Conservation (phyloP, 2,329 filamentous ascomycete species). For the Epicoccum sorghinum region DNA sequence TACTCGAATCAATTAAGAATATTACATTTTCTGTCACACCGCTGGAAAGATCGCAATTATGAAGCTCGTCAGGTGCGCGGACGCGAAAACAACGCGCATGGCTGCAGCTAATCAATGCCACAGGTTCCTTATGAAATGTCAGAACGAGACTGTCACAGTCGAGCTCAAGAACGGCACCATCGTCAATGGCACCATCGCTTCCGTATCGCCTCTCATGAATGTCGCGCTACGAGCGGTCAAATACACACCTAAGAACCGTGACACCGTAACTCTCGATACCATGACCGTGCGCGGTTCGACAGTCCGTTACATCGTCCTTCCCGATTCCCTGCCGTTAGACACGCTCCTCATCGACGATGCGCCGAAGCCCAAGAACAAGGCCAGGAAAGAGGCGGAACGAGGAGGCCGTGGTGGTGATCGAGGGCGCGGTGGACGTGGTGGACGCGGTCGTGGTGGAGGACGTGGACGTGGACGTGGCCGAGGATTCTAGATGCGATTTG, state of each 20-base stretch:
- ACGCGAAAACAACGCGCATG: neutral
- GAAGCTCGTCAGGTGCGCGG: slow-evolving; percentile 46
- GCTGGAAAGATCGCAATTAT: slow-evolving; percentile 26
- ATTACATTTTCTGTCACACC: neutral
- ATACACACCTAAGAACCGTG: slow-evolving; percentile 89
- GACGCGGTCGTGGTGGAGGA: slow-evolving; percentile 45
- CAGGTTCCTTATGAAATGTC: slow-evolving; percentile 99
- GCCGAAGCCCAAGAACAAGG: slow-evolving; percentile 99
- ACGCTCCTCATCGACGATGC: slow-evolving; percentile 95
- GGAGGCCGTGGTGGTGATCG: slow-evolving; percentile 55
- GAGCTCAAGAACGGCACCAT: slow-evolving; percentile 99
- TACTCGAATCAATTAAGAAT: neutral
- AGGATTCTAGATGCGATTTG: slow-evolving; percentile 29
- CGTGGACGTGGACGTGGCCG: slow-evolving; percentile 51
- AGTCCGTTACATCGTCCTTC: slow-evolving; percentile 95
- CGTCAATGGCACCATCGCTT: slow-evolving; percentile 94
- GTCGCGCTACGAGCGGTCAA: slow-evolving; percentile 93
- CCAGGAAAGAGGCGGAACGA: slow-evolving; percentile 81
- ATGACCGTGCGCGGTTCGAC: slow-evolving; percentile 97
- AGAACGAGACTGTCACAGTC: slow-evolving; percentile 97
- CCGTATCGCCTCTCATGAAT: slow-evolving; percentile 98
- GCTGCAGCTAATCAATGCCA: slow-evolving; percentile 26
- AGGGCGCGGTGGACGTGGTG: slow-evolving; percentile 56
- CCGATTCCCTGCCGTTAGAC: slow-evolving; percentile 92
- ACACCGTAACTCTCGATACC: slow-evolving; percentile 85